Base-by-base conservation (phyloP, 2,329 filamentous ascomycete genomes). In the Ophiostoma sp. region DNA sequence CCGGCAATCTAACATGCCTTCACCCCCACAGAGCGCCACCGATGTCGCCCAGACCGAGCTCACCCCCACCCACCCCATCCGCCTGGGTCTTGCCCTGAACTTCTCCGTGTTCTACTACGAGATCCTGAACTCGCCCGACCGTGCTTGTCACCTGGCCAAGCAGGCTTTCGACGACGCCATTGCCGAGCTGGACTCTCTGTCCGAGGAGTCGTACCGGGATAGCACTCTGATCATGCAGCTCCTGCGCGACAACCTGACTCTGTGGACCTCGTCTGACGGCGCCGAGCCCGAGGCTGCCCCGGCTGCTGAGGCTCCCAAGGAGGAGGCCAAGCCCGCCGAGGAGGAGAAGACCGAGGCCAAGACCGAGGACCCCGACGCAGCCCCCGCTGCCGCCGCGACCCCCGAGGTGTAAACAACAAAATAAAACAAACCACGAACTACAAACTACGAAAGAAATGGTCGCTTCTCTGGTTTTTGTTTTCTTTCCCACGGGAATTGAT, bases 211-310 rank as follows among this genome's bases (percentile, higher is more conserved):
- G 70, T 97, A 98, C 90, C 92, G 93, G 78, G 94, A 98, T 83
- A 97, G 93, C 88, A 98, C 94, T 70, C 88, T 98, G 76, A 97
- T 98, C 85, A 98, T 97, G 94, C 94, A 98, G 86, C 87, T 98
- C 72, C 90, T 98, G 80, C 92, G 94, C 79, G 94, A 97, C 85
- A 98, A 97, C 87, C 86, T 98, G 72, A 97, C 93, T 74, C 90
- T 97, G 81, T 97, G 93, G 93, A 97, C 93, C 75, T 97, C 93
- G 75, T 96, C 93, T 70, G 93, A 97, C 79, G 91, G 87, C 75
- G 88, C 84, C 76, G 94, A 97, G 80, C 84, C 85, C 71, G 91
- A 94, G 81, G 82, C 79, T 73, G 82, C 65, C 27, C 14, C 65
- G 4, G 47, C 47, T 36, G 49, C 49, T 38, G 65, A 49, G 7